phyloP scores from a whole-genome alignment of 1,284 basidiomycete species.

The Pholiota adiposa region DNA sequence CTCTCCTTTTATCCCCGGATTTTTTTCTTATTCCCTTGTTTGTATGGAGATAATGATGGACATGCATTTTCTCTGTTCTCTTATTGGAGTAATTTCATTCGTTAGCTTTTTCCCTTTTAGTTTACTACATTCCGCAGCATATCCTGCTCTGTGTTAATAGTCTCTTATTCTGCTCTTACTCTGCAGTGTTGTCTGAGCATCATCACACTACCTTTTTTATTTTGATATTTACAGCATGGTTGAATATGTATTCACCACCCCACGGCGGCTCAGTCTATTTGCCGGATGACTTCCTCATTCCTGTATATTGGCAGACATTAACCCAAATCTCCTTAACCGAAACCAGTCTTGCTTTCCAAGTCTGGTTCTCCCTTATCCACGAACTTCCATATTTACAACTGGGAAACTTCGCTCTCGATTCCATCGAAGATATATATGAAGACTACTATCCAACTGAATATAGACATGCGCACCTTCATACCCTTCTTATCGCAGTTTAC shows the following conservation, averaged over 20 bases:
- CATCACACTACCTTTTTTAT: slow-evolving; percentile 22
- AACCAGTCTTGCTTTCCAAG: background rate
- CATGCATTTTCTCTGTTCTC: background rate
- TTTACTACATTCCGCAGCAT: slow-evolving; percentile 15
- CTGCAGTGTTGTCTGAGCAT: slow-evolving; percentile 15
- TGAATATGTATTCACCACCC: no score
- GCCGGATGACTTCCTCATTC: background rate
- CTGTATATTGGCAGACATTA: background rate
- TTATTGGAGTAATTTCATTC: slow-evolving; percentile 13
- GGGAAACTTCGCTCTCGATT: background rate
- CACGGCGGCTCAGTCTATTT: no score
- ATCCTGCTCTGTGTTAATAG: slow-evolving; percentile 27
- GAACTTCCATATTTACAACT: background rate
- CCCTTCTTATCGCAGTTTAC: background rate
- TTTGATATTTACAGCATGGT: slow-evolving; percentile 22
- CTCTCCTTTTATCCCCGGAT: slow-evolving; percentile 18
- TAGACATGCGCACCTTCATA: background rate
- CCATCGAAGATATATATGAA: no score
- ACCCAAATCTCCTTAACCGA: background rate
- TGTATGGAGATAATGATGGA: slow-evolving; percentile 4
- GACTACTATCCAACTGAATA: background rate
- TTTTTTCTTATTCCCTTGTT: slow-evolving; percentile 19
- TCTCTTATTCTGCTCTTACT: slow-evolving; percentile 9
- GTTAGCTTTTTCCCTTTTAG: slow-evolving; percentile 7
- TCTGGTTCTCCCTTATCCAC: background rate